A percentile compares a stretch with the other conserved stretches of the same genome.
phyloP scores from a whole-genome alignment of 495 filamentous ascomycete species.

The Umbilicaria muhlenbergii region DNA sequence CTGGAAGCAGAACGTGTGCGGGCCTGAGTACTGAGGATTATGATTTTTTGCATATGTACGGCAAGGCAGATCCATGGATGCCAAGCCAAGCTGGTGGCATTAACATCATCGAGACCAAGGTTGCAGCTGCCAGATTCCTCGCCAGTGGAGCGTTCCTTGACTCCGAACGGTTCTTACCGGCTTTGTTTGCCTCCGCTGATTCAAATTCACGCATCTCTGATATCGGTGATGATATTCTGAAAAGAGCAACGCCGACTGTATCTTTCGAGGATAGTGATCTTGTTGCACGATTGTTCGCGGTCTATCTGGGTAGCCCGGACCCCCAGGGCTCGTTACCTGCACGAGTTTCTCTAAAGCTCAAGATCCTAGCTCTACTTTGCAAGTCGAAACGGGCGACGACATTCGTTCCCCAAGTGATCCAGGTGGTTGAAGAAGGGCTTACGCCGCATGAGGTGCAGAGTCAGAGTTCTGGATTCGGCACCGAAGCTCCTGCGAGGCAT shows the following conservation, averaged over 20 bases:
- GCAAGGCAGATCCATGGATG: constrained; percentile 56
- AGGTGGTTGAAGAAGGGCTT: constrained; percentile 53
- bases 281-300: constrained; percentile 45
- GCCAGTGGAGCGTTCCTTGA: constrained; percentile 74
- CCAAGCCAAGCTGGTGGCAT: constrained; percentile 41
- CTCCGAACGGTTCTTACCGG: constrained; percentile 64
- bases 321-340: constrained; percentile 34
- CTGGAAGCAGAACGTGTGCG: constrained; percentile 35
- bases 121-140: constrained; percentile 51
- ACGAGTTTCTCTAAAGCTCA: constrained; percentile 55
- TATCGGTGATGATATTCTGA: constrained; percentile 70
- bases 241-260: constrained; percentile 45
- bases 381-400: constrained; percentile 57
- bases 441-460: constrained; percentile 17
- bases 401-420: constrained; percentile 46
- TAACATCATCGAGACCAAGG: constrained; percentile 50
- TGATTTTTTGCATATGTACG: constrained; percentile 51
- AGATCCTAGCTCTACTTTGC: constrained; percentile 54
- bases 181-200: constrained; percentile 68
- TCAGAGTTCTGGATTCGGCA: constrained; percentile 23
- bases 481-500: constrained; percentile 28
- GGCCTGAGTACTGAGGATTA: constrained; percentile 59
- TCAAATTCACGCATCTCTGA: constrained; percentile 66
- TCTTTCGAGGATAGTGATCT: constrained; percentile 55
- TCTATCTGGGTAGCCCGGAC: constrained; percentile 43